Conservation (phyloP, 2,329 filamentous ascomycete species). For the Lasiodiplodia sp. region DNA sequence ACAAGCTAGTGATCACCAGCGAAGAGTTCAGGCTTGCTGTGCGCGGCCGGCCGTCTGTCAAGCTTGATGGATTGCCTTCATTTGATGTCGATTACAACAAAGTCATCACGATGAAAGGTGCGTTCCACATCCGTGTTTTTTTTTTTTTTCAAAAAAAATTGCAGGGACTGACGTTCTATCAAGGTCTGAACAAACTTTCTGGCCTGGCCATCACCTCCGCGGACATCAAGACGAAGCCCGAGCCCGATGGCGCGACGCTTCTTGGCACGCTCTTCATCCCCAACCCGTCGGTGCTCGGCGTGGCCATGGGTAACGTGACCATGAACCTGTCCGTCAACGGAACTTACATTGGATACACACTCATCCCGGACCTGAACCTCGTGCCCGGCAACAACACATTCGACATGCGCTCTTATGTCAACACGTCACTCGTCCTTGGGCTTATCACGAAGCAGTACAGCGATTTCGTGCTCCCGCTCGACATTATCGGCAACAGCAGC, state of each 20-base stretch:
- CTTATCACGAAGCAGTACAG: conserved; percentile 59
- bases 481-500: conserved; percentile 62
- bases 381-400: conserved; percentile 64
- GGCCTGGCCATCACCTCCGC: conserved; percentile 56
- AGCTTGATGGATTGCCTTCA: conserved; percentile 58
- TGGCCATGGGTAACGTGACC: conserved; percentile 71
- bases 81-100: conserved; percentile 64
- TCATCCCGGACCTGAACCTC: conserved; percentile 66
- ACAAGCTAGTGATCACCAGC: conserved; percentile 55
- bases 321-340: conserved; percentile 66
- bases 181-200: conserved; percentile 65
- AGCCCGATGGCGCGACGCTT: conserved; percentile 65
- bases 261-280: conserved; percentile 66
- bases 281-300: conserved; percentile 69
- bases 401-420: conserved; percentile 62
- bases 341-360: conserved; percentile 61
- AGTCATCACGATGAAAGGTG: conserved; percentile 64
- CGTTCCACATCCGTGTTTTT: conserved; percentile 24
- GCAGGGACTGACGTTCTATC: background rate
- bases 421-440: conserved; percentile 58
- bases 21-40: conserved; percentile 60
- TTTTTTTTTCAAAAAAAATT: background rate
- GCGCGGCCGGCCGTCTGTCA: conserved; percentile 60
- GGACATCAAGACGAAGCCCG: conserved; percentile 40
- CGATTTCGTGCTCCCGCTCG: conserved; percentile 62